Evolutionary conservation across 306 rosid species (phyloP).

Genomic region (Trifolium pratense): DNA sequence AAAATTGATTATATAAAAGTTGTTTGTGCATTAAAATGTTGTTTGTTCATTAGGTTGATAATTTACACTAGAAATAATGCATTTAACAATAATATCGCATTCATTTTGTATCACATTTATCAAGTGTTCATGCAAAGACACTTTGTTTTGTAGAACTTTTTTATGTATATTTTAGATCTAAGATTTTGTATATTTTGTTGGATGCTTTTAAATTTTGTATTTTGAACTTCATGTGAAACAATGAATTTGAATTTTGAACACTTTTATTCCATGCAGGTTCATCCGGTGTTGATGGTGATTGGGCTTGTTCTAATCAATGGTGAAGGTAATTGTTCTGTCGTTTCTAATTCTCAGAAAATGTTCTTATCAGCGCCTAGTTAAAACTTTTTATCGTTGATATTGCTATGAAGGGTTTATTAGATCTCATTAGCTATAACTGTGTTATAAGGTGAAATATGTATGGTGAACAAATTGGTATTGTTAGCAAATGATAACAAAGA

Average conservation of each 20-base stretch:
- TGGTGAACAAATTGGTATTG: neutral
- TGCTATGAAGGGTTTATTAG: constrained; percentile 15
- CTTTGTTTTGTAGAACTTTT: neutral
- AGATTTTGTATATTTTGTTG: neutral
- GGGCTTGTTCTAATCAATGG: constrained; percentile 67
- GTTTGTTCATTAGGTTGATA: neutral
- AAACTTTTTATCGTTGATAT: constrained; percentile 16
- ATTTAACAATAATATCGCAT: neutral
- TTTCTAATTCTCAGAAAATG: neutral
- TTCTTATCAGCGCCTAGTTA: neutral
- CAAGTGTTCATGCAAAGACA: too few relatives aligned
- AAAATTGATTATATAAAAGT: neutral
- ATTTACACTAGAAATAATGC: neutral
- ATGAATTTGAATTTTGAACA: constrained; percentile 15
- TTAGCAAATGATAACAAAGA: constrained; percentile 7
- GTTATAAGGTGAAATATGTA: neutral
- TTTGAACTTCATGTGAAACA: constrained; percentile 11
- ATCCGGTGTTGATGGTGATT: constrained; percentile 61
- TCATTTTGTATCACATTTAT: neutral
- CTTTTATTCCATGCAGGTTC: constrained; percentile 46
- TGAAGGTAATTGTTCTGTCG: constrained; percentile 66
- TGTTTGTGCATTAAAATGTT: neutral
- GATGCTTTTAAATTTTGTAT: constrained; percentile 5
- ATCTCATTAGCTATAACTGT: constrained; percentile 13
- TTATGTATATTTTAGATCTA: neutral